Evolutionary conservation across 306 rosid species (phyloP), one percentile per base, ranked within the genome.

Genomic region (Albizia julibrissin): DNA sequence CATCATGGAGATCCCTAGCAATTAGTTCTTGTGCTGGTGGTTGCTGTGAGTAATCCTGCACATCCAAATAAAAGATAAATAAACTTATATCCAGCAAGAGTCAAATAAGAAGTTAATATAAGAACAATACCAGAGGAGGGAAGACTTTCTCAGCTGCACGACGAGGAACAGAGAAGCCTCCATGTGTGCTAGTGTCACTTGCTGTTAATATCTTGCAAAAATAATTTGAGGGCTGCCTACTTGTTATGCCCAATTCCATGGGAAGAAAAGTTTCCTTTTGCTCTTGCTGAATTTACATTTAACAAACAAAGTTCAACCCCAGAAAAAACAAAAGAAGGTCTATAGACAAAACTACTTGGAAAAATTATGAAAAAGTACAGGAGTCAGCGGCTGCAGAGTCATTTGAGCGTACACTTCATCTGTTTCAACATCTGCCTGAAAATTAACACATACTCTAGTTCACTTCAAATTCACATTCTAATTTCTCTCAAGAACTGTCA

Each of bases 141-240:
- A 93, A 93, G 82, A 93, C 97, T 93, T 93, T 93, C 86, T 93
- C 97, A 7, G 97, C 97, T 3, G 97, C 97, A 74, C 97, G 97
- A 73, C 97, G 97, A 80, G 97, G 97, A 86, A 93, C 97, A 68
- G 97, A 93, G 84, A 93, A 93, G 58, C 97, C 97, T 84, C 97
- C 97, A 82, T 93, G 97, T 33, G 97, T 93, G 80, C 97, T 93
- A 21, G 97, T 93, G 85, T 93, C 97, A 78, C 97, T 93, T 0
- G 97, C 97, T 3, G 97, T 93, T 86, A 93, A 80, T 71, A 95
- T 93, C 91, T 93, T 93, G 95, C 97, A 93, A 84, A 93, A 93
- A 81, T 93, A 93, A 83, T 93, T 93, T 0, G 97, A 83, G 29
- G 97, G 97, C 87, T 93, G 97, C 90, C 86, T 93, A 80, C 95